Evolutionary conservation across 2,329 filamentous ascomycete species (phyloP).

Genomic region (Calonectria naviculata): DNA sequence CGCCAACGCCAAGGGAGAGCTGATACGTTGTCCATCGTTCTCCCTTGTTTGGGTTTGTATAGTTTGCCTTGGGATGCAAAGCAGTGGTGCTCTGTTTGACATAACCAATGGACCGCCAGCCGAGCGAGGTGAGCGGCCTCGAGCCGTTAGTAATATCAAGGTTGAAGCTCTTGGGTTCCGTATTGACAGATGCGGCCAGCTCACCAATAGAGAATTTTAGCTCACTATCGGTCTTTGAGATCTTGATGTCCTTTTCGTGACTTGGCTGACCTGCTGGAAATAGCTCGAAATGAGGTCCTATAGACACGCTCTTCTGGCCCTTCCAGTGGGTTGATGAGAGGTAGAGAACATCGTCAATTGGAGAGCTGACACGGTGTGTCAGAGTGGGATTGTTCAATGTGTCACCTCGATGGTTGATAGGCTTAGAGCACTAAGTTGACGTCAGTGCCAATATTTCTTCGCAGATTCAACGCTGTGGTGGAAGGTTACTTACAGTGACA

Average conservation of each 20-base stretch:
- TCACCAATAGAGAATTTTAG: not conserved
- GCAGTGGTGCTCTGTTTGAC: not conserved
- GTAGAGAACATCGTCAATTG: not conserved
- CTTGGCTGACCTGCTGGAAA: not conserved
- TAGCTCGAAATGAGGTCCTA: not conserved
- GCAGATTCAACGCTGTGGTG: not conserved
- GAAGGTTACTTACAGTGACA: not conserved
- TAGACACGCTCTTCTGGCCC: not conserved
- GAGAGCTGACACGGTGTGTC: constrained; percentile 3
- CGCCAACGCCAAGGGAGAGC: constrained; percentile 65
- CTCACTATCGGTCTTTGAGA: not conserved
- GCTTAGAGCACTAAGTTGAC: not conserved
- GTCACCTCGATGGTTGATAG: constrained; percentile 8
- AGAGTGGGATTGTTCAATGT: constrained; percentile 9
- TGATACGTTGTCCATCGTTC: constrained; percentile 42
- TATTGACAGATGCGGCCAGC: not conserved
- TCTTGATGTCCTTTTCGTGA: not conserved
- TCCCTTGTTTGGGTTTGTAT: constrained; percentile 1
- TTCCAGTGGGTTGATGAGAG: constrained; percentile 10
- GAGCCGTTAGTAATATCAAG: not conserved
- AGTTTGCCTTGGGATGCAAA: constrained; percentile 12
- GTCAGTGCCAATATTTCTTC: not conserved
- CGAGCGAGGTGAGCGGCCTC: not conserved
- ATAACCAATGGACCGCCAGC: constrained; percentile 5
- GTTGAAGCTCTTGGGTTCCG: not conserved